phyloP scores from a whole-genome alignment of 441 rosid species.

The Daphne laureola region DNA sequence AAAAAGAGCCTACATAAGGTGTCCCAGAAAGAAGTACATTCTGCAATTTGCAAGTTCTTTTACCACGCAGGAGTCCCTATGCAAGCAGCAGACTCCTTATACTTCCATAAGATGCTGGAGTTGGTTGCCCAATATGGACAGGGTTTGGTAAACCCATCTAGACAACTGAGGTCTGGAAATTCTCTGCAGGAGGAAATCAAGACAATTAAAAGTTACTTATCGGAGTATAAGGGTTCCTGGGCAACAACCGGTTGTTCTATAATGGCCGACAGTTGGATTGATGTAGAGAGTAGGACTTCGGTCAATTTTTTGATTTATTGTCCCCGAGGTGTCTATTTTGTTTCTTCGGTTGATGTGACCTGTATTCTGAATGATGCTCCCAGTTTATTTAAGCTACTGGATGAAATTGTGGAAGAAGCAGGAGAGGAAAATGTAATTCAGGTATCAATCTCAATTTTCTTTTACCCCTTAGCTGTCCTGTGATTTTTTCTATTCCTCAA shows the following conservation, averaged over 20 bases:
- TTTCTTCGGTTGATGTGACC: constrained; percentile 72
- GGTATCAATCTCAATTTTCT: constrained; percentile 22
- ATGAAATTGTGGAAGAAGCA: constrained; percentile 75
- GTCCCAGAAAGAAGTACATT: constrained; percentile 55
- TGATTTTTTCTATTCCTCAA: neutral
- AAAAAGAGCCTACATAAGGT: constrained; percentile 32
- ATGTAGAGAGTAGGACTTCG: constrained; percentile 52
- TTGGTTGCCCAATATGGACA: constrained; percentile 71
- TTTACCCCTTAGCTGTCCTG: neutral
- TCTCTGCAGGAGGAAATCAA: constrained; percentile 70
- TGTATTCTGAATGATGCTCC: constrained; percentile 50
- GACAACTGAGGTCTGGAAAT: constrained; percentile 50
- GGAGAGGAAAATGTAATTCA: constrained; percentile 86
- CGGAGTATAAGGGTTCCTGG: constrained; percentile 71
- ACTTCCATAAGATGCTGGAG: constrained; percentile 81
- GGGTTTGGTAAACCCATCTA: constrained; percentile 49
- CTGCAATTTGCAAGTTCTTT: constrained; percentile 80
- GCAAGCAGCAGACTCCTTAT: constrained; percentile 59
- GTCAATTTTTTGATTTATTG: constrained; percentile 72
- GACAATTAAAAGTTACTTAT: constrained; percentile 45
- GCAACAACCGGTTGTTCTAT: constrained; percentile 67
- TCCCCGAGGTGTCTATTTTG: constrained; percentile 64
- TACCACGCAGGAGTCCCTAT: constrained; percentile 74
- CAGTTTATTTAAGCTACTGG: constrained; percentile 54
- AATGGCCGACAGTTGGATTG: constrained; percentile 78